Evolutionary conservation across 306 rosid genomes (phyloP), one percentile per base, ranked within the genome.

Genomic region (Casuarina glauca): DNA sequence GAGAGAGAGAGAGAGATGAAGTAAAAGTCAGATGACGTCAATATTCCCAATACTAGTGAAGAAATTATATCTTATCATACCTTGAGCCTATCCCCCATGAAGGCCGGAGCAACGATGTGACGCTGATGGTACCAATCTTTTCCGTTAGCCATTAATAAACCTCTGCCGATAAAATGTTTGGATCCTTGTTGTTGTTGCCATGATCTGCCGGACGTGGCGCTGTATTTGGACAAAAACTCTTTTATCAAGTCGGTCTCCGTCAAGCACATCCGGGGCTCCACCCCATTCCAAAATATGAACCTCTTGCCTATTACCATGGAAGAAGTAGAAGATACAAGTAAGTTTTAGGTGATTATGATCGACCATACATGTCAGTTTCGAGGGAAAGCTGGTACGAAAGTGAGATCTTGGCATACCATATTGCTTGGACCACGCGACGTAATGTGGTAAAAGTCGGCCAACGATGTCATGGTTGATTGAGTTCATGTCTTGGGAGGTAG

Each of bases 401-500:
- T 26, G 32, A 26, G 32, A 26, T 26, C 32, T 26, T 26, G 32
- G 32, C 32, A 6, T 79, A 91, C 98, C 98, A 32, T 86, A 89
- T 85, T 86, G 93, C 55, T 78, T 55, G 41, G 97, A 89, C 99
- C 99, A 96, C 6, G 78, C 76, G 13, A 87, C 82, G 75, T 91
- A 96, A 89, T 96, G 96, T 20, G 99, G 99, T 0, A 91, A 72
- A 13, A 96, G 89, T 5, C 99, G 99, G 3, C 82, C 85, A 17
- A 96, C 99, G 71, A 93, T 86, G 88, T 93, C 94, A 38, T 96
- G 99, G 76, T 51, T 75, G 70, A 91, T 91, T 55, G 90, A 78
- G 74, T 83, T 78, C 96, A 93, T 93, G 93, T 90, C 93, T 1
- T 85, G 46, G 9, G 96, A 84, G 55, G 93, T 96, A 52, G 98